A percentile compares a stretch with the other conserved stretches of the same genome.
phyloP scores from a whole-genome alignment of 2,329 filamentous ascomycete species.

The Xylaria sp. region DNA sequence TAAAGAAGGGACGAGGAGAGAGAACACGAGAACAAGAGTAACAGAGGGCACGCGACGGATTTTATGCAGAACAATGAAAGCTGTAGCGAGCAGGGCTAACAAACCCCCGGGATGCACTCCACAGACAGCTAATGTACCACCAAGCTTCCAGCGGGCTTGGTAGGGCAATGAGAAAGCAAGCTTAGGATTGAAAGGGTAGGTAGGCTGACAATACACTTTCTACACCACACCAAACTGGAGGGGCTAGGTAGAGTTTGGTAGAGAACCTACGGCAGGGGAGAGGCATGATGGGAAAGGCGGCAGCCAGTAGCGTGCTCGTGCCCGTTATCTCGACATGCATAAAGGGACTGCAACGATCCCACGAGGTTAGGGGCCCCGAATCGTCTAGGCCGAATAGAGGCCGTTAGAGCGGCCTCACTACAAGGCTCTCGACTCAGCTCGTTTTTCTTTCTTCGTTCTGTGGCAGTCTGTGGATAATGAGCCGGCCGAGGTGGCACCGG shows the following conservation, averaged over 20 bases:
- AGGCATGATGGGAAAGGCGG: conserved; percentile 11
- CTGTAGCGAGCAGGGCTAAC: neutral
- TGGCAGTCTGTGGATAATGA: conserved; percentile 19
- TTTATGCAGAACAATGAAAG: conserved; percentile 37
- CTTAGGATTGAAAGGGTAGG: neutral
- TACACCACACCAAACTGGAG: conserved; percentile 34
- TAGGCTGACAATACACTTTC: neutral
- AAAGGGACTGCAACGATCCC: conserved; percentile 33
- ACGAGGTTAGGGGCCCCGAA: conserved; percentile 29
- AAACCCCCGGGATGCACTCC: conserved; percentile 33
- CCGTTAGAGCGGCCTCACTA: conserved; percentile 15
- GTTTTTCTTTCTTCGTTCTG: conserved; percentile 15
- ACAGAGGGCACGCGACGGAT: conserved; percentile 21
- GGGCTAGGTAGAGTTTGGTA: conserved; percentile 40
- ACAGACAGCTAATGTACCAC: conserved; percentile 26
- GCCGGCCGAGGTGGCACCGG: conserved; percentile 40
- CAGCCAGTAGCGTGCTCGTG: conserved; percentile 40
- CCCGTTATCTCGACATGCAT: conserved; percentile 33
- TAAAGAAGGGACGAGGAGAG: conserved; percentile 20
- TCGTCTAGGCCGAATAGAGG: conserved; percentile 28
- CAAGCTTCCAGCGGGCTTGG: conserved; percentile 10
- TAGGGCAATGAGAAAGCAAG: conserved; percentile 23
- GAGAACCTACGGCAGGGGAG: conserved; percentile 26
- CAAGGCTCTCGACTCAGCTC: conserved; percentile 35
- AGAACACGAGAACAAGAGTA: neutral